Conservation (phyloP, 805 yeast genomes). For the Limtongia smithiae region DNA sequence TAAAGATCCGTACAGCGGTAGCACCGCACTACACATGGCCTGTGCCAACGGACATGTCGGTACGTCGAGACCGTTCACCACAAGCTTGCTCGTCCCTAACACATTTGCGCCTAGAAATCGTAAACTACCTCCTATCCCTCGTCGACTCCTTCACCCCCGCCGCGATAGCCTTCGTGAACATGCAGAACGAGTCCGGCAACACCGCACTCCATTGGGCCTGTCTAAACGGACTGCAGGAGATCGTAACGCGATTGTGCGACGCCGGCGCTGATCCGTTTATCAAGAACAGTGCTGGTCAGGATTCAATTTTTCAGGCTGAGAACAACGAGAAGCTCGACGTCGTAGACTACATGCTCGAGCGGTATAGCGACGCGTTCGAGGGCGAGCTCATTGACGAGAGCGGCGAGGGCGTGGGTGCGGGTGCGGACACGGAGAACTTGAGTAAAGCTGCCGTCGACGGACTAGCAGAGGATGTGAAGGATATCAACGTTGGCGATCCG, state of each 20-base stretch:
- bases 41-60: conserved; percentile 88
- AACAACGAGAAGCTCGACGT: conserved; percentile 68
- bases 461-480: conserved; percentile 3
- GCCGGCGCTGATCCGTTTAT: conserved; percentile 77
- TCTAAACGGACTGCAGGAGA: conserved; percentile 73
- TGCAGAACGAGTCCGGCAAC: conserved; percentile 76
- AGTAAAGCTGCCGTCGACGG: background rate
- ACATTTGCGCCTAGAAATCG: conserved; percentile 15
- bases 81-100: too few species aligned
- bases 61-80: too few species aligned
- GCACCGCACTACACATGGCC: conserved; percentile 91
- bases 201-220: conserved; percentile 98
- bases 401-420: conserved; percentile 4
- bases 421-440: background rate
- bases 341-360: conserved; percentile 70
- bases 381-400: conserved; percentile 45
- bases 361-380: conserved; percentile 59
- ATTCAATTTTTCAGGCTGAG: conserved; percentile 86
- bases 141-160: conserved; percentile 1
- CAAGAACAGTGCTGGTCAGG: conserved; percentile 73
- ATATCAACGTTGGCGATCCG: conserved; percentile 6
- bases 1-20: conserved; percentile 58
- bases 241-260: conserved; percentile 68
- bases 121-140: conserved; percentile 15
- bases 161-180: conserved; percentile 41